Conservation (phyloP, 176 grass and related monocot species). For the Carex cristatella region DNA sequence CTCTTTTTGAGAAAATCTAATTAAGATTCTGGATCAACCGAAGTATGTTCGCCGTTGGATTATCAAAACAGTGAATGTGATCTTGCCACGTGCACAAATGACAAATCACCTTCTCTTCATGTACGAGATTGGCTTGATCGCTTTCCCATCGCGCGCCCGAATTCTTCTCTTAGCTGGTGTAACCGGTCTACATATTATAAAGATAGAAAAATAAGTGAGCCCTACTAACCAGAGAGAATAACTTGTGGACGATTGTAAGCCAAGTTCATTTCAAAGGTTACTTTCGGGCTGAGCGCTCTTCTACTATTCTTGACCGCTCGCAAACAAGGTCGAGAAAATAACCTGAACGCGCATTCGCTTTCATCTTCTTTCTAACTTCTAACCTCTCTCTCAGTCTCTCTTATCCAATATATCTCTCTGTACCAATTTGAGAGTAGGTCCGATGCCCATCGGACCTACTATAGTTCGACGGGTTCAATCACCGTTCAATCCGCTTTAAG, state of each 20-base stretch:
- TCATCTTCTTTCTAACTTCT: background rate
- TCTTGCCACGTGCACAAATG: background rate
- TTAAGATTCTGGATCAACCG: conserved; percentile 9
- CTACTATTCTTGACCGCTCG: background rate
- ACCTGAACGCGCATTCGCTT: background rate
- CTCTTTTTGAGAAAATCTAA: too few relatives aligned
- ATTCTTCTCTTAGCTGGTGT: too few relatives aligned
- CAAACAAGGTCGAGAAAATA: background rate
- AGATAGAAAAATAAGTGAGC: too few relatives aligned
- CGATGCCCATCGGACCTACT: too few relatives aligned
- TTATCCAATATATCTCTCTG: background rate
- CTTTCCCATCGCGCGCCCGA: too few relatives aligned
- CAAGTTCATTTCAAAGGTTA: too few relatives aligned
- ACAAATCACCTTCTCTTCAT: background rate
- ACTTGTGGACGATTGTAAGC: too few relatives aligned
- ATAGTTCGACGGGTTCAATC: too few relatives aligned
- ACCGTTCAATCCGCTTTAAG: too few relatives aligned
- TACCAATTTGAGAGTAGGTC: too few relatives aligned
- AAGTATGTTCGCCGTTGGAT: background rate
- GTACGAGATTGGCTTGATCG: background rate
- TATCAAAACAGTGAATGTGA: background rate
- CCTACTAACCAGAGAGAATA: too few relatives aligned
- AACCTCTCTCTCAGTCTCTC: background rate
- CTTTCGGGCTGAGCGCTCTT: background rate
- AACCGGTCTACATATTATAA: too few relatives aligned